Evolutionary conservation across 306 rosid species (phyloP).

Genomic region (Begonia masoniana): DNA sequence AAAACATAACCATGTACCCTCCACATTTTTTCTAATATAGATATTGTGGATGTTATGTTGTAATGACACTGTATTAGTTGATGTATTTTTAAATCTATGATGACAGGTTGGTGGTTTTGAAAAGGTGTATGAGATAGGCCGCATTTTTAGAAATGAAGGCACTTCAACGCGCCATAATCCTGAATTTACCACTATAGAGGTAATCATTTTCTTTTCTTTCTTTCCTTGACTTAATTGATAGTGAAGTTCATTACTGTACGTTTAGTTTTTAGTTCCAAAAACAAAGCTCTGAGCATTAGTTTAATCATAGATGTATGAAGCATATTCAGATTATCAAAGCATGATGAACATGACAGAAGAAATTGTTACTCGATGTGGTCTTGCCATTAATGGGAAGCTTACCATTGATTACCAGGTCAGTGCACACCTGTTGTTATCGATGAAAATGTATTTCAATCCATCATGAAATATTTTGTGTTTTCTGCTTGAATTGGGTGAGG

Average conservation of each 20-base stretch:
- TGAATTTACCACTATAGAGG: constrained; percentile 97
- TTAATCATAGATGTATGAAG: constrained; percentile 82
- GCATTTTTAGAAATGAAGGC: constrained; percentile 97
- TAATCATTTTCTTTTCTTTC: constrained; percentile 18
- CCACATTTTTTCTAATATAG: too few relatives aligned
- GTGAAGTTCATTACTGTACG: constrained; percentile 1
- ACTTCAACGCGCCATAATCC: constrained; percentile 98
- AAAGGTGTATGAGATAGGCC: constrained; percentile 89
- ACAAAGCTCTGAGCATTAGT: constrained; percentile 33
- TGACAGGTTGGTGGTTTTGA: constrained; percentile 95
- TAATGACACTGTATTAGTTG: too few relatives aligned
- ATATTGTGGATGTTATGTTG: too few relatives aligned
- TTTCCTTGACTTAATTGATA: constrained; percentile 4
- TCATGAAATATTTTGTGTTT: constrained; percentile 8
- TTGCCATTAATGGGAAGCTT: constrained; percentile 78
- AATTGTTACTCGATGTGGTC: constrained; percentile 80
- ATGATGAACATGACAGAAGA: constrained; percentile 95
- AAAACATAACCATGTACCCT: too few relatives aligned
- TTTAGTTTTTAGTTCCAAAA: not conserved
- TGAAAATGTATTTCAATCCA: not conserved
- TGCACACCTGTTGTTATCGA: not conserved
- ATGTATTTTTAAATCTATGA: not conserved
- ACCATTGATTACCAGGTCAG: constrained; percentile 81
- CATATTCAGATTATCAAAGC: constrained; percentile 95
- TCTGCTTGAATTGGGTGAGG: too few relatives aligned